phyloP scores from a whole-genome alignment of 495 filamentous ascomycete species.

The Penicillium pulvis region DNA sequence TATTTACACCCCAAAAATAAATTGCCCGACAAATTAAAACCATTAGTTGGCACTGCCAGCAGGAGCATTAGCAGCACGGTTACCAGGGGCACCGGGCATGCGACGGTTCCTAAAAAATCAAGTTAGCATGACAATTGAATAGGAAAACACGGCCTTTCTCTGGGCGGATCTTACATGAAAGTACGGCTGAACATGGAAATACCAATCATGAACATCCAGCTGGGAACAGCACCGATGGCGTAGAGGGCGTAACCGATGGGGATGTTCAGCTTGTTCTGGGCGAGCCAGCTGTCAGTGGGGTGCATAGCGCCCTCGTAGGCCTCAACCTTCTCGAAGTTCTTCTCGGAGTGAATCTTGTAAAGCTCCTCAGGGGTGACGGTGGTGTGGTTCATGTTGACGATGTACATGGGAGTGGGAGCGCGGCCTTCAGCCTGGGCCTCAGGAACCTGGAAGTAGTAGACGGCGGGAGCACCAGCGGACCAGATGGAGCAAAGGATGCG shows the following conservation, averaged over 20 bases:
- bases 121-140: slow-evolving; percentile 19
- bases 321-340: slow-evolving; percentile 55
- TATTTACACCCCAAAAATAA: slow-evolving; percentile 30
- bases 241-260: slow-evolving; percentile 72
- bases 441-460: slow-evolving; percentile 75
- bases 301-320: slow-evolving; percentile 76
- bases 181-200: slow-evolving; percentile 79
- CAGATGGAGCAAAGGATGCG: slow-evolving; percentile 80
- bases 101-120: slow-evolving; percentile 40
- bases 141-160: neutral
- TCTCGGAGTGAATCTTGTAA: slow-evolving; percentile 62
- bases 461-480: slow-evolving; percentile 68
- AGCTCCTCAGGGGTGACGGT: slow-evolving; percentile 63
- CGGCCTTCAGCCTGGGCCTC: slow-evolving; percentile 49
- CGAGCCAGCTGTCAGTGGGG: slow-evolving; percentile 74
- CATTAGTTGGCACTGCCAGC: slow-evolving; percentile 32
- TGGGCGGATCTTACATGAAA: slow-evolving; percentile 72
- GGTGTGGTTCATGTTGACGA: slow-evolving; percentile 64
- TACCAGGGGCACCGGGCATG: slow-evolving; percentile 34
- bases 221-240: slow-evolving; percentile 57
- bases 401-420: slow-evolving; percentile 51
- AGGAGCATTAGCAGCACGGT: slow-evolving; percentile 25
- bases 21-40: neutral
- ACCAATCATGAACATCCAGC: slow-evolving; percentile 77
- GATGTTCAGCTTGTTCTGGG: slow-evolving; percentile 61